These are phyloP conservation scores for Kuraishia floccosa DNA, from an alignment of 805 yeast species.

Conservation along the genomic window DNA sequence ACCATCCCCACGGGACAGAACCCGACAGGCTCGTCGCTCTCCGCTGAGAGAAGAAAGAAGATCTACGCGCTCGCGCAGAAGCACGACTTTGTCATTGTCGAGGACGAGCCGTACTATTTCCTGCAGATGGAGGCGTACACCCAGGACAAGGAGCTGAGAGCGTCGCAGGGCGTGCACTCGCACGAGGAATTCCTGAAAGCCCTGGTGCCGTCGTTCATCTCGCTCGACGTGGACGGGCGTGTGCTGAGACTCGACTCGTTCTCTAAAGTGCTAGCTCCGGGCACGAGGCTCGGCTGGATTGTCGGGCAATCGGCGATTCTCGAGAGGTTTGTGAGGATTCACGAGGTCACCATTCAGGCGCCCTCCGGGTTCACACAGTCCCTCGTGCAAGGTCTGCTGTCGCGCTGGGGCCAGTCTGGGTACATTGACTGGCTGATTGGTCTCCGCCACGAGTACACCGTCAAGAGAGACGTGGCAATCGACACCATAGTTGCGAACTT, in stretches of 20 bases:
- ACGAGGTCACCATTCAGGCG: constrained; percentile 73
- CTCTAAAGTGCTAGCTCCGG: constrained; percentile 90
- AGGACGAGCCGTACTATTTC: constrained; percentile 97
- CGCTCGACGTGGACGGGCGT: constrained; percentile 77
- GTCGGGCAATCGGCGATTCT: constrained; percentile 56
- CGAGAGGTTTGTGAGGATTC: constrained; percentile 58
- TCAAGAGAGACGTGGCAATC: constrained; percentile 79
- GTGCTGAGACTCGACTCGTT: constrained; percentile 83
- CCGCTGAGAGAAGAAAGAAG: constrained; percentile 62
- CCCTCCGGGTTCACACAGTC: constrained; percentile 78
- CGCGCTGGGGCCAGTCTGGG: constrained; percentile 85
- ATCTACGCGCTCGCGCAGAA: constrained; percentile 73
- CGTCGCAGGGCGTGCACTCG: constrained; percentile 19
- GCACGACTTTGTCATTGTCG: constrained; percentile 79
- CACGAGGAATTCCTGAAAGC: constrained; percentile 60
- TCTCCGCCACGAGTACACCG: constrained; percentile 70
- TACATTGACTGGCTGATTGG: constrained; percentile 85
- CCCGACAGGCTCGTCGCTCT: constrained; percentile 88
- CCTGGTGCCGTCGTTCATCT: constrained; percentile 65
- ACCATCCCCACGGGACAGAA: constrained; percentile 95
- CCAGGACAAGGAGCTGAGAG: constrained; percentile 20
- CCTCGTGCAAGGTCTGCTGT: constrained; percentile 55
- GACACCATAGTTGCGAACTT: constrained; percentile 57
- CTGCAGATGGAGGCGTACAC: constrained; percentile 83
- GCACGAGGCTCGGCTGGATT: constrained; percentile 82